phyloP scores from a whole-genome alignment of 768 basidiomycete genomes.

The Tephrocybe sp. region DNA sequence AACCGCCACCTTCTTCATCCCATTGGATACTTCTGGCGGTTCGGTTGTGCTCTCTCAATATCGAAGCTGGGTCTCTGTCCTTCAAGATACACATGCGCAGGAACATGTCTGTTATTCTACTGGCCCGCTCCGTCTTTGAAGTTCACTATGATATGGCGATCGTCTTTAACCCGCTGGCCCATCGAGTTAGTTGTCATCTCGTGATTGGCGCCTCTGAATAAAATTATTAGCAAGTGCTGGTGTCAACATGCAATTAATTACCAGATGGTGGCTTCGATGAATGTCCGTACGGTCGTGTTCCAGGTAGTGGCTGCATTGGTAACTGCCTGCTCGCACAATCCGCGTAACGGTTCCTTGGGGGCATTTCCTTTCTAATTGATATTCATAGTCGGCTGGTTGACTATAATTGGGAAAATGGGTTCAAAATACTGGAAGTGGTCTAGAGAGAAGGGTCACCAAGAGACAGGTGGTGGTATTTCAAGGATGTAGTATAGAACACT shows the following conservation, averaged over 20 bases:
- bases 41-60: background rate
- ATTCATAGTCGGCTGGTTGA: background rate
- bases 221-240: background rate
- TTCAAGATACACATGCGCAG: conserved; percentile 8
- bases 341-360: background rate
- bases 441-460: too few species aligned
- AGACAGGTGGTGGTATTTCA: too few species aligned
- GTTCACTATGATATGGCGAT: conserved; percentile 4
- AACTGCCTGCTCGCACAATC: background rate
- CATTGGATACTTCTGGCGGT: background rate
- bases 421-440: too few species aligned
- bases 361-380: conserved; percentile 3
- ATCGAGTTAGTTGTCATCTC: background rate
- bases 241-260: background rate
- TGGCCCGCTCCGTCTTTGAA: background rate
- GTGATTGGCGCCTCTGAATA: conserved; percentile 1
- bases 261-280: conserved; percentile 3
- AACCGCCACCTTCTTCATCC: background rate
- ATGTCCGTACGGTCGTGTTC: background rate
- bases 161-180: background rate
- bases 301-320: background rate
- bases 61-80: background rate
- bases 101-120: conserved; percentile 1
- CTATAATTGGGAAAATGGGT: too few species aligned
- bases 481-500: too few species aligned